phyloP scores from a whole-genome alignment of 805 yeast genomes.

The Debaryomyces hansenii region DNA sequence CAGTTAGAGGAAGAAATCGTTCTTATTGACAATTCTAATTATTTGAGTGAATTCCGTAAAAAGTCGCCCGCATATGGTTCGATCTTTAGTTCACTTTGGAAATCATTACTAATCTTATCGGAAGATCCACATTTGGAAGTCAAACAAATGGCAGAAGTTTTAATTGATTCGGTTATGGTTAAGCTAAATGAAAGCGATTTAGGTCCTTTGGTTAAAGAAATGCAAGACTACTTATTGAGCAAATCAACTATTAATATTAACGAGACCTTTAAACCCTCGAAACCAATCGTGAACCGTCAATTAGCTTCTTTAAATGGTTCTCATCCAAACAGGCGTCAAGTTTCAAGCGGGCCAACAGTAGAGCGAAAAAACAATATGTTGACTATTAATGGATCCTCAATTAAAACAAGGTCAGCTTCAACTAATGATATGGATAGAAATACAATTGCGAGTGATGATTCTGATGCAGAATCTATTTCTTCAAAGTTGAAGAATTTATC shows the following conservation, averaged over 20 bases:
- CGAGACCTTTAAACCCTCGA: slow-evolving; percentile 40
- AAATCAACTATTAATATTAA: slow-evolving; percentile 43
- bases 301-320: slow-evolving; percentile 15
- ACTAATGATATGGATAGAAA: slow-evolving; percentile 14
- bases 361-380: slow-evolving; percentile 24
- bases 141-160: slow-evolving; percentile 64
- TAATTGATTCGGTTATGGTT: slow-evolving; percentile 71
- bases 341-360: slow-evolving; percentile 19
- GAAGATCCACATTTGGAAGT: slow-evolving; percentile 90
- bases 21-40: slow-evolving; percentile 58
- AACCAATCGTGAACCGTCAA: slow-evolving; percentile 36
- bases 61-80: slow-evolving; percentile 84
- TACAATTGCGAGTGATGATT: slow-evolving; percentile 3
- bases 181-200: slow-evolving; percentile 66
- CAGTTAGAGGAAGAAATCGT: slow-evolving; percentile 80
- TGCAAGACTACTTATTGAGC: slow-evolving; percentile 63
- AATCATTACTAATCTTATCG: slow-evolving; percentile 71
- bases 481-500: slow-evolving; percentile 34
- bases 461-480: slow-evolving; percentile 32
- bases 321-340: slow-evolving; percentile 10
- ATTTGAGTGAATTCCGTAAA: slow-evolving; percentile 63
- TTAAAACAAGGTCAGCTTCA: slow-evolving; percentile 30
- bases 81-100: slow-evolving; percentile 84
- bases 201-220: slow-evolving; percentile 60
- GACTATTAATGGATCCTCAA: slow-evolving; percentile 27